Percentiles rank a stretch among this genome's conserved stretches.
These are phyloP conservation scores for Colletotrichum falcatum DNA, from an alignment of 2,329 filamentous ascomycete species.

Conservation along the genomic window DNA sequence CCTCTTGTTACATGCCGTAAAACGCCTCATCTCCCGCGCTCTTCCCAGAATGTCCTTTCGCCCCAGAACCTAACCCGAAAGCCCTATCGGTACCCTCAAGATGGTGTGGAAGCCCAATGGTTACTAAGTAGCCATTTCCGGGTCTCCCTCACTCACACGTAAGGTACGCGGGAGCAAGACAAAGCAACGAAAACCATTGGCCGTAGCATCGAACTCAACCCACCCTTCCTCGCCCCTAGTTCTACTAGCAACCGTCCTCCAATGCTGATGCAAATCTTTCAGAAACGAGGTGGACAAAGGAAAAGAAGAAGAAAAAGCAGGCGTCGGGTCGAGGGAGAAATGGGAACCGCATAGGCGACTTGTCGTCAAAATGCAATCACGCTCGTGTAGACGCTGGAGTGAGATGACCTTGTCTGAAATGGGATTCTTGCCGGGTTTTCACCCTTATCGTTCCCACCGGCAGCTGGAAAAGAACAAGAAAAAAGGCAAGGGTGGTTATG, in stretches of 20 bases:
- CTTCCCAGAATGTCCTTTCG: not conserved
- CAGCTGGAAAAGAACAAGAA: not conserved
- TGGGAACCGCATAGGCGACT: too few relatives aligned
- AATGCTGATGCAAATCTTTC: slow-evolving; percentile 31
- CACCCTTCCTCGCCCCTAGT: slow-evolving; percentile 6
- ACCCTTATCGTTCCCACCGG: not conserved
- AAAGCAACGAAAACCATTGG: not conserved
- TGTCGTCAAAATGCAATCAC: not conserved
- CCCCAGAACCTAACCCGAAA: not conserved
- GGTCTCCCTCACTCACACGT: not conserved
- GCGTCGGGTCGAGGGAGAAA: not conserved
- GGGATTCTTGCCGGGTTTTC: not conserved
- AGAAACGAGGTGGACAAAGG: slow-evolving; percentile 14
- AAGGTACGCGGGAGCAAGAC: not conserved
- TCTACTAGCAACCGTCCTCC: slow-evolving; percentile 7
- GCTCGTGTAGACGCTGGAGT: not conserved
- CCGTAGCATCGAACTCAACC: not conserved
- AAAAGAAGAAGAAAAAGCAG: slow-evolving; percentile 11
- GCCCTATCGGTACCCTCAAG: not conserved
- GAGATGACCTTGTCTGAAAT: not conserved
- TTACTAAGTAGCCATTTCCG: not conserved
- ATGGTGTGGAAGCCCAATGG: not conserved
- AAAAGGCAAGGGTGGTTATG: not conserved
- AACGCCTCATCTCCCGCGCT: slow-evolving; percentile 16
- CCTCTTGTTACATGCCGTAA: slow-evolving; percentile 30